phyloP scores from a whole-genome alignment of 2,329 filamentous ascomycete genomes.

The Dryadomyces quercivorus region DNA sequence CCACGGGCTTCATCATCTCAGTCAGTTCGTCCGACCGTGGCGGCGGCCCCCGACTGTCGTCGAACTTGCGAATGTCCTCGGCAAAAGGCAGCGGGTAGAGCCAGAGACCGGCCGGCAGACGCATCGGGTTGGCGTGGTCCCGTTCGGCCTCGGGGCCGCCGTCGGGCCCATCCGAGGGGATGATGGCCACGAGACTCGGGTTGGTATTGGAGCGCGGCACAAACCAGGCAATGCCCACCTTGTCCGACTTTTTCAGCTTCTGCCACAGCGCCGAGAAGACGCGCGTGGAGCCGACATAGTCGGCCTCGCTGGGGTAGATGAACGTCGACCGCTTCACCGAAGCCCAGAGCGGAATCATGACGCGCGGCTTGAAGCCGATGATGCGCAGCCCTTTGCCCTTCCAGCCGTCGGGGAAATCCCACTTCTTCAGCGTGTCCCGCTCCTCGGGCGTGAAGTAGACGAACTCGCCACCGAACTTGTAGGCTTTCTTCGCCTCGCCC shows the following conservation, averaged over 20 bases:
- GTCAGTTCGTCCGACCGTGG: conserved; percentile 58
- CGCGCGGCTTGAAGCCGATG: conserved; percentile 82
- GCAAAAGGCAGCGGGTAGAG: conserved; percentile 77
- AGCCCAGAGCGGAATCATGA: conserved; percentile 67
- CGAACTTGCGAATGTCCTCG: conserved; percentile 74
- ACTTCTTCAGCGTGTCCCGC: conserved; percentile 57
- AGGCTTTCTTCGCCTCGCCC: conserved; percentile 75
- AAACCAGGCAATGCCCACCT: conserved; percentile 82
- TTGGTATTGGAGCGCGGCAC: conserved; percentile 70
- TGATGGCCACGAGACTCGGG: conserved; percentile 67
- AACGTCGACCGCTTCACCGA: conserved; percentile 79
- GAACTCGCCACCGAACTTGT: conserved; percentile 88
- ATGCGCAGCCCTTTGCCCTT: conserved; percentile 75
- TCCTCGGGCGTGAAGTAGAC: conserved; percentile 80
- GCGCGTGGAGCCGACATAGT: conserved; percentile 79
- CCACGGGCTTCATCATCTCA: conserved; percentile 68
- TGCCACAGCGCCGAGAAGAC: conserved; percentile 87
- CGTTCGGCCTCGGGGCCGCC: conserved; percentile 23
- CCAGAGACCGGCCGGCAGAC: conserved; percentile 77
- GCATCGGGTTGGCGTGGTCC: conserved; percentile 51
- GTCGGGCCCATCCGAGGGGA: conserved; percentile 54
- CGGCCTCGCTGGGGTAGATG: conserved; percentile 86
- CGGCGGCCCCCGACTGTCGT: conserved; percentile 39
- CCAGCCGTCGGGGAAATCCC: conserved; percentile 33
- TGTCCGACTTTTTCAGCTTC: conserved; percentile 67